These are phyloP conservation scores for Ganoderma resinaceum DNA, from an alignment of 1,284 basidiomycete genomes.

Conservation along the genomic window DNA sequence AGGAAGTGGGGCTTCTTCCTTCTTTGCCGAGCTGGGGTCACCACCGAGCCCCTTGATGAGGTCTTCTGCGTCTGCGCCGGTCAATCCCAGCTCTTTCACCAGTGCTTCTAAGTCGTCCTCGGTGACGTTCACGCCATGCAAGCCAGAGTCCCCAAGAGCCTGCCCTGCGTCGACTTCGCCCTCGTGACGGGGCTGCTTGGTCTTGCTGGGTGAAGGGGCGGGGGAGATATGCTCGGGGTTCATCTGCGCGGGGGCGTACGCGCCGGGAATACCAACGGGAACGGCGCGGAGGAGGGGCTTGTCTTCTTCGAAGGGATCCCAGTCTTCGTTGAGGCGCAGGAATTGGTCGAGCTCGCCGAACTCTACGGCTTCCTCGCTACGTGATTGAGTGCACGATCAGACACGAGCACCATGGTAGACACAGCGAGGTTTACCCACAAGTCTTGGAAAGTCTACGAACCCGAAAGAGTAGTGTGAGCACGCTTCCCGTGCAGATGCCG, in stretches of 20 bases:
- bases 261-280: constrained; percentile 81
- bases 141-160: constrained; percentile 70
- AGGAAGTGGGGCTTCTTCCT: constrained; percentile 12
- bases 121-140: constrained; percentile 79
- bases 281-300: constrained; percentile 56
- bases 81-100: constrained; percentile 75
- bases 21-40: constrained; percentile 3
- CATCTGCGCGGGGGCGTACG: constrained; percentile 75
- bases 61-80: constrained; percentile 74
- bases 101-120: constrained; percentile 73
- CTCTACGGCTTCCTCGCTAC: constrained; percentile 83
- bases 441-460: constrained; percentile 56
- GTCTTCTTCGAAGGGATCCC: constrained; percentile 56
- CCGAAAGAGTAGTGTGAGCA: neutral
- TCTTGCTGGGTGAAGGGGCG: constrained; percentile 52
- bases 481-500: neutral
- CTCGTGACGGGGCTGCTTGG: constrained; percentile 34
- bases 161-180: constrained; percentile 69
- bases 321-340: constrained; percentile 74
- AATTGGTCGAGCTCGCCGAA: constrained; percentile 72
- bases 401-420: neutral
- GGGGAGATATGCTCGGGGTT: constrained; percentile 69
- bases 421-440: constrained; percentile 48
- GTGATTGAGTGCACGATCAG: constrained; percentile 3
- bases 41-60: constrained; percentile 64